Base-by-base conservation (phyloP, 192 early-diverging fungal genomes). In the Backusella luteola region DNA sequence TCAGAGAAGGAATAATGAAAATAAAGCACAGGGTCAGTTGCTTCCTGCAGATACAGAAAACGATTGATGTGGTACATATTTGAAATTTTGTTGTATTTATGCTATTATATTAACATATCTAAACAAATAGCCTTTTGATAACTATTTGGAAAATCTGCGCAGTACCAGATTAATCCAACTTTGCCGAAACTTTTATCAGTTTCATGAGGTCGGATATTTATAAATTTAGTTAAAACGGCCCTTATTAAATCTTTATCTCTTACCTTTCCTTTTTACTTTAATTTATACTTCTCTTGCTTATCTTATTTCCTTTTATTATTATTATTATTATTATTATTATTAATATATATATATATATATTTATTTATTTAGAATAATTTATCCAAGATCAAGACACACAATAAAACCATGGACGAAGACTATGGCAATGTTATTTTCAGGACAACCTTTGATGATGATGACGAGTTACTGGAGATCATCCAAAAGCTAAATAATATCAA, bases 391-490 rank as follows among this genome's bases (percentile, higher is more conserved):
- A 63, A 63, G 56, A 49, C 46, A 49, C 56, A 63, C 0, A 9
- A 4, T 29, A 29, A 23, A 3, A 29, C 11, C 7, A 63, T 26
- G 21, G 9, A 5, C 12, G 23, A 29, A 9, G 9, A 14, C 12
- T 11, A 5, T 41, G 1, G 0, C 14, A 63, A 26, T 14, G 8
- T 12, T 29, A 63, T 29, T 63, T 63, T 63, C 26, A 63, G 21
- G 29, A 26, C 56, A 63, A 14, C 9, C 26, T 26, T 63, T 63
- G 77, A 75, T 8, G 90, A 91, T 42, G 89, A 91, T 36, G 90
- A 93, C 42, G 93, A 94, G 66, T 74, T 93, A 56, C 76, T 79
- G 21, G 87, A 89, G 19, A 80, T 94, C 3, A 80, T 76, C 66
- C 86, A 86, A 52, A 81, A 90, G 66, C 75, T 94, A 26, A 72